Percentiles rank a stretch among this genome's conserved stretches.
phyloP scores from a whole-genome alignment of 2,329 filamentous ascomycete species.

The Fusarium buxicola region DNA sequence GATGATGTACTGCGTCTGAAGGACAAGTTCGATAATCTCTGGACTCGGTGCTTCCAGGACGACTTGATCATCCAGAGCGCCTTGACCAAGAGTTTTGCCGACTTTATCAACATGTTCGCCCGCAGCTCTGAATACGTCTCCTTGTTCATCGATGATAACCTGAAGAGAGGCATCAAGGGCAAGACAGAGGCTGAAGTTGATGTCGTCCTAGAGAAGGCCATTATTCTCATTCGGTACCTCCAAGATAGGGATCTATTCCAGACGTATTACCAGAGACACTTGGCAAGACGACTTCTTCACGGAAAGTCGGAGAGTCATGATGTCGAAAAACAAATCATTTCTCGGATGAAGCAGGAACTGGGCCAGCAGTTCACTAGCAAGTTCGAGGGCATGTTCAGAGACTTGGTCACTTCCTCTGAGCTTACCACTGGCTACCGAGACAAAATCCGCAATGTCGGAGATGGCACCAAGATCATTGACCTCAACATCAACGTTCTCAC shows the following conservation, averaged over 20 bases:
- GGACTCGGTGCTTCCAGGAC: slow-evolving; percentile 75
- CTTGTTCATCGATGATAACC: slow-evolving; percentile 94
- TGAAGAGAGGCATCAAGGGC: slow-evolving; percentile 93
- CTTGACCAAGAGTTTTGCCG: slow-evolving; percentile 86
- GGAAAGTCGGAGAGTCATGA: slow-evolving; percentile 91
- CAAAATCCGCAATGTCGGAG: slow-evolving; percentile 67
- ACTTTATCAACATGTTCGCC: slow-evolving; percentile 92
- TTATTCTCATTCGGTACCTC: slow-evolving; percentile 87
- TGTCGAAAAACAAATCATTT: slow-evolving; percentile 94
- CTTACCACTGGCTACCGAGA: slow-evolving; percentile 81
- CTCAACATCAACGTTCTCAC: slow-evolving; percentile 88
- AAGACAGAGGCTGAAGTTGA: slow-evolving; percentile 93
- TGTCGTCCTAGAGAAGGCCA: slow-evolving; percentile 85
- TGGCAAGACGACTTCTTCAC: slow-evolving; percentile 87
- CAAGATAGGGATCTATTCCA: slow-evolving; percentile 95
- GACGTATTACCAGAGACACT: slow-evolving; percentile 97
- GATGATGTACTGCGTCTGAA: slow-evolving; percentile 89
- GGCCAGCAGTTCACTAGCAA: slow-evolving; percentile 94
- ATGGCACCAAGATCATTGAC: slow-evolving; percentile 70
- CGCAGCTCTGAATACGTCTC: slow-evolving; percentile 93
- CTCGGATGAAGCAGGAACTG: slow-evolving; percentile 95
- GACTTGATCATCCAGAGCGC: slow-evolving; percentile 85
- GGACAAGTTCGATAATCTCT: slow-evolving; percentile 88
- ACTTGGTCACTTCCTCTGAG: slow-evolving; percentile 89
- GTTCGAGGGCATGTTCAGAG: slow-evolving; percentile 97